Evolutionary conservation across 2,329 filamentous ascomycete species (phyloP).

Genomic region (Raffaelea deltoideospora): DNA sequence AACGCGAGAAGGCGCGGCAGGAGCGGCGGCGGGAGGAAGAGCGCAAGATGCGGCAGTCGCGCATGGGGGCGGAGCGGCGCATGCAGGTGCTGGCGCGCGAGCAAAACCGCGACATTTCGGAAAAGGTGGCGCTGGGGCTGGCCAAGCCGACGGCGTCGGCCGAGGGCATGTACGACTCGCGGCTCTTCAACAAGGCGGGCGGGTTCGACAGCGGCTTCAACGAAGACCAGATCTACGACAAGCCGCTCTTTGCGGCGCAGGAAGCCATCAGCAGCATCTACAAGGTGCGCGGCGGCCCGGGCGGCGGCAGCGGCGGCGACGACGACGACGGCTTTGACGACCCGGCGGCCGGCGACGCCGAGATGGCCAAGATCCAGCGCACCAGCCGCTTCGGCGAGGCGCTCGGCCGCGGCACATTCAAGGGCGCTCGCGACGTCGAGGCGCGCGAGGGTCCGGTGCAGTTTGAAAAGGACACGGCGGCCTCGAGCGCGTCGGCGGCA

Average conservation of each 20-base stretch:
- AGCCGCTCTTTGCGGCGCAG: conserved; percentile 89
- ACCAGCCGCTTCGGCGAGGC: conserved; percentile 72
- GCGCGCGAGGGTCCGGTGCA: conserved; percentile 82
- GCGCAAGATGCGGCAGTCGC: conserved; percentile 77
- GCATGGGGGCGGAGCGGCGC: conserved; percentile 86
- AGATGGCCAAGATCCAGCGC: conserved; percentile 81
- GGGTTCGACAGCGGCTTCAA: conserved; percentile 90
- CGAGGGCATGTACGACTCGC: conserved; percentile 93
- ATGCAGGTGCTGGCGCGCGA: conserved; percentile 89
- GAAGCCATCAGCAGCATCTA: conserved; percentile 94
- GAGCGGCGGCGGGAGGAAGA: conserved; percentile 74
- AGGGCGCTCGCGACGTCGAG: conserved; percentile 72
- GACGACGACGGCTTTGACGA: conserved; percentile 69
- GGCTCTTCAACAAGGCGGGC: conserved; percentile 85
- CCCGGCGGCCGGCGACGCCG: conserved; percentile 60
- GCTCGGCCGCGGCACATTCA: conserved; percentile 79
- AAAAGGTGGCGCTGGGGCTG: conserved; percentile 87
- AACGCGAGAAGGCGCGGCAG: conserved; percentile 60
- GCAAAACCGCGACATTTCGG: conserved; percentile 91
- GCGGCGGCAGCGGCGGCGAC: conserved; percentile 59
- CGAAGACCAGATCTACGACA: conserved; percentile 94
- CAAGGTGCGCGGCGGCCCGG: conserved; percentile 58
- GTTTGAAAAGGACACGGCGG: conserved; percentile 65
- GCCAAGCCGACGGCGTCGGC: conserved; percentile 87
- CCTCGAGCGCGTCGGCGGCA: neutral